Percentiles rank a stretch among this genome's conserved stretches.
These are phyloP conservation scores for Microstegium vimineum DNA, from an alignment of 176 grass and related monocot species.

Conservation along the genomic window DNA sequence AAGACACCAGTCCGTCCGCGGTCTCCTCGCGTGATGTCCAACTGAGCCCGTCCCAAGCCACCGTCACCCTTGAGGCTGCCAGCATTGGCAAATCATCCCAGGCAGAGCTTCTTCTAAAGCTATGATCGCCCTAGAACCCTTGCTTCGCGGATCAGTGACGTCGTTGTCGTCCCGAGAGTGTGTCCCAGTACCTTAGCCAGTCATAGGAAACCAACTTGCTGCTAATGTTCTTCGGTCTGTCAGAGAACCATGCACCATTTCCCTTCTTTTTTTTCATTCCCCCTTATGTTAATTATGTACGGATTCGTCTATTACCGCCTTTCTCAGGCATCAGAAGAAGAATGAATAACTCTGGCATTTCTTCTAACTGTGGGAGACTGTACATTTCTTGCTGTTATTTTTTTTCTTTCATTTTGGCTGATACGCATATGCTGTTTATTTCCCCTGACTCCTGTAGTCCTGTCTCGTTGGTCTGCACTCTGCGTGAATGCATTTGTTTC, in stretches of 20 bases:
- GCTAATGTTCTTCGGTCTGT: slow-evolving; percentile 21
- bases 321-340: slow-evolving; percentile 30
- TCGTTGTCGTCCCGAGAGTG: neutral
- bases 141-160: slow-evolving; percentile 21
- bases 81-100: slow-evolving; percentile 10
- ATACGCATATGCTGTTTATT: neutral
- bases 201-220: slow-evolving; percentile 22
- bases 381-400: neutral
- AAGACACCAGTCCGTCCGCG: slow-evolving; percentile 88
- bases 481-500: too few species aligned
- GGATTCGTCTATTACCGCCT: slow-evolving; percentile 36
- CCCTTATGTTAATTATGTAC: slow-evolving; percentile 34
- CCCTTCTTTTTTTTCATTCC: slow-evolving; percentile 5
- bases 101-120: neutral
- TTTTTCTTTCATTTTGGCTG: neutral
- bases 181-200: neutral
- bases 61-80: neutral
- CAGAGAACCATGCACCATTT: slow-evolving; percentile 19
- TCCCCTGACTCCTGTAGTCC: too few species aligned
- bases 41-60: slow-evolving; percentile 24
- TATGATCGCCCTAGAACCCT: slow-evolving; percentile 7
- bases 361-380: neutral
- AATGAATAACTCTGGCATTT: slow-evolving; percentile 5
- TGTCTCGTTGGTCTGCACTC: too few species aligned
- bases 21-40: slow-evolving; percentile 49